Base-by-base conservation (phyloP, 495 filamentous ascomycete species). In the Pseudotulostoma volvatum region DNA sequence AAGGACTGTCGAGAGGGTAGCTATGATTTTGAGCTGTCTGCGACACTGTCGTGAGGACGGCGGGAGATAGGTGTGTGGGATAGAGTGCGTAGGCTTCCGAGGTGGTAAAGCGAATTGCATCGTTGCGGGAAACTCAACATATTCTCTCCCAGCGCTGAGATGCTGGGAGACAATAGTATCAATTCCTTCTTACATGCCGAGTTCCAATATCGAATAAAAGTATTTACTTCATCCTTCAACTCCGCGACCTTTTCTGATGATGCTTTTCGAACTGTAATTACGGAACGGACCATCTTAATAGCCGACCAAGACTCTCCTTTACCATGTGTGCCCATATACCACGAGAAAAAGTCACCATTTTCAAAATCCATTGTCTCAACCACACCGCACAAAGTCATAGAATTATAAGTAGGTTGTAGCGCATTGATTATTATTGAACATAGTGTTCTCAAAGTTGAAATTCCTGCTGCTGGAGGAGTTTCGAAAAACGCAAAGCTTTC, bases 81-180 rank as follows among this genome's bases (percentile, higher is more conserved):
- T 77, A 82, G 47, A 74, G 74, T 16, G 34, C 37, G 40, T 36
- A 20, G 34, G 37, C 59, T 82, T 90, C 50, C 85, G 78, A 41
- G 84, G 76, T 40, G 86, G 87, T 43, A 88, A 63, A 39, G 88
- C 88, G 67, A 86, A 87, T 52, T 96, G 88, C 88, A 96, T 95
- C 43, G 46, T 60, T 46, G 34, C 30, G 21, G 38, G 34, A 39
- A 31, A 21, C 13, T 44, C 7, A 40, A 5, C 19, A 36, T n/a
- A n/a, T n/a, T n/a, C n/a, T n/a, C 42, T 46, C 49, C 51, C 51
- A 44, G 47, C 46, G 37, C 42, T 46, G 37, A 36, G 30, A 35
- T 43, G 40, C 42, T 42, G 43, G 38, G 23, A 28, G 23, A 28
- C 5, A 28, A 28, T 5, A 11, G 23, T 28, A 28, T 28, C 23